Evolutionary conservation across 768 basidiomycete species (phyloP).

Genomic region (Psilocybe sp.): DNA sequence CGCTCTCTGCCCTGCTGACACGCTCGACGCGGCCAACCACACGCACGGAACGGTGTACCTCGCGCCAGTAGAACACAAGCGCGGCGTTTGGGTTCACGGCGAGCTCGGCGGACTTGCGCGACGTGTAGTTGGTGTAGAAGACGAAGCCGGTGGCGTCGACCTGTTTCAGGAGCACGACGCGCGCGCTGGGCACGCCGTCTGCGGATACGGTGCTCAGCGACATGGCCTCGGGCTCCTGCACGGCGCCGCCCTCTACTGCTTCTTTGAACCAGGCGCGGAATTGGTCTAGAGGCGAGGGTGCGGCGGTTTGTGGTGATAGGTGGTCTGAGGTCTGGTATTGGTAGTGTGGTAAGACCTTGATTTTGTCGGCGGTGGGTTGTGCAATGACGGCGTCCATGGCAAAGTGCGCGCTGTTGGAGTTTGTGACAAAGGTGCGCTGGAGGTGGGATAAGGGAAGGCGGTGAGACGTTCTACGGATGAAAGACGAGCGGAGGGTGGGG

Average conservation of each 20-base stretch:
- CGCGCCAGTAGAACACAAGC: conserved; percentile 89
- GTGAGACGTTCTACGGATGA: neutral
- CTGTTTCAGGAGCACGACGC: conserved; percentile 90
- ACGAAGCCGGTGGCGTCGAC: conserved; percentile 88
- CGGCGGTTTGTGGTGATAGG: conserved; percentile 60
- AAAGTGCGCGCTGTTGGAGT: neutral
- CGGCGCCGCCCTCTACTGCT: conserved; percentile 46
- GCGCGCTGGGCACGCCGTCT: conserved; percentile 77
- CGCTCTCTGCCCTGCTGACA: conserved; percentile 66
- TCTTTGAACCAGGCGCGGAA: conserved; percentile 87
- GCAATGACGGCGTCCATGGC: conserved; percentile 42
- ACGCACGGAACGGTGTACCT: conserved; percentile 76
- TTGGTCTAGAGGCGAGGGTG: conserved; percentile 73
- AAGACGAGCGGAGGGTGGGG: neutral
- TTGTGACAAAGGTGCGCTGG: neutral
- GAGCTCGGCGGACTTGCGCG: conserved; percentile 87
- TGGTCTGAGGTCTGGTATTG: conserved; percentile 72
- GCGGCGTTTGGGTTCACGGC: conserved; percentile 74
- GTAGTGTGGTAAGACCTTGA: conserved; percentile 68
- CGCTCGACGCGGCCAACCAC: conserved; percentile 86
- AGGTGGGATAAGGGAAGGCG: neutral
- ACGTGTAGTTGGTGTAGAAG: conserved; percentile 96
- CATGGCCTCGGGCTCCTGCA: conserved; percentile 90
- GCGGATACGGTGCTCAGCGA: conserved; percentile 71
- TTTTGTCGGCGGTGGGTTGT: conserved; percentile 45